Evolutionary conservation across 2,329 filamentous ascomycete genomes (phyloP).

Genomic region (Cladosporium sp.): DNA sequence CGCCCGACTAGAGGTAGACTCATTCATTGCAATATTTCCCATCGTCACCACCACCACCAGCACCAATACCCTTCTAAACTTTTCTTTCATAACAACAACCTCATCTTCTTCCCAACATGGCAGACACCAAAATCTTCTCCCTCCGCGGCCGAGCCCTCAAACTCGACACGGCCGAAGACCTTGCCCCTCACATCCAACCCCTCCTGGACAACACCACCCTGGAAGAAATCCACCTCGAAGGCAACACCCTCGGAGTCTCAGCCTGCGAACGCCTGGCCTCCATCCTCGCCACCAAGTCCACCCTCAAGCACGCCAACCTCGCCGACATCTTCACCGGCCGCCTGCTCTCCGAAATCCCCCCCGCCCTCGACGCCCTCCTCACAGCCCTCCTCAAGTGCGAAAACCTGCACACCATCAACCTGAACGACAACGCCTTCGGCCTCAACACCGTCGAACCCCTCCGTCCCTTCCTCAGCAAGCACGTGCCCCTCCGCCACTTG

Average conservation of each 20-base stretch:
- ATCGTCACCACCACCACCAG: not conserved
- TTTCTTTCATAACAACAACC: no score
- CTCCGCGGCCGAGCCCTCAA: conserved; percentile 89
- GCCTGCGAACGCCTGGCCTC: conserved; percentile 82
- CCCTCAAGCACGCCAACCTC: conserved; percentile 69
- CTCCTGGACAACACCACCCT: conserved; percentile 68
- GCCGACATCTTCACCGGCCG: conserved; percentile 97
- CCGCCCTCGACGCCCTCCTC: conserved; percentile 78
- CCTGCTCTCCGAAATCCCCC: conserved; percentile 87
- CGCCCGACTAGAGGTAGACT: no score
- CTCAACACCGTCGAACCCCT: conserved; percentile 91
- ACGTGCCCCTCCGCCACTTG: conserved; percentile 86
- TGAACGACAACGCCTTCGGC: conserved; percentile 97
- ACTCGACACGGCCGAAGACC: conserved; percentile 80
- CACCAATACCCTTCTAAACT: no score
- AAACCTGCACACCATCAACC: conserved; percentile 83
- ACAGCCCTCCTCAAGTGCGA: conserved; percentile 81
- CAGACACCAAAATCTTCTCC: conserved; percentile 66
- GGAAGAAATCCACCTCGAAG: conserved; percentile 79
- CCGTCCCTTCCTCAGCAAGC: conserved; percentile 81
- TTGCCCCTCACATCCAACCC: conserved; percentile 75
- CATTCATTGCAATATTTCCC: no score
- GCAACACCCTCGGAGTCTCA: conserved; percentile 87
- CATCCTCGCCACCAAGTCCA: conserved; percentile 78
- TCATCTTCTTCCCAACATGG: conserved; percentile 42